These are phyloP conservation scores for Tylopilus intermedius DNA, from an alignment of 768 basidiomycete genomes.

Conservation along the genomic window DNA sequence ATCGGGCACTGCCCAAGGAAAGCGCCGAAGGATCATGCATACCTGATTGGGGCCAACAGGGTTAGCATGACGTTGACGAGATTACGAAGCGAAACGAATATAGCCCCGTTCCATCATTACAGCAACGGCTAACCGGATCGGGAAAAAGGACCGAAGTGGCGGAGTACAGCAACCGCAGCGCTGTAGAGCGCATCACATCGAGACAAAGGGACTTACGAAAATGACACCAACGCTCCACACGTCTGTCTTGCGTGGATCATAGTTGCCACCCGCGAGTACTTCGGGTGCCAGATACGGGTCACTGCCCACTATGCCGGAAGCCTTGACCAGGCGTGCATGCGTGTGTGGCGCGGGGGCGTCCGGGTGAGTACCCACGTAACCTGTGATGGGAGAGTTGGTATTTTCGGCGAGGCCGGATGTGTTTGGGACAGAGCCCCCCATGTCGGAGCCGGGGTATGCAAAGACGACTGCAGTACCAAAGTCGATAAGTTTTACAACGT, in stretches of 20 bases:
- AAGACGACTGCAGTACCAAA: slow-evolving; percentile 99
- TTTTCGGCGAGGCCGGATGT: slow-evolving; percentile 4
- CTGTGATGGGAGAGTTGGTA: slow-evolving; percentile 10
- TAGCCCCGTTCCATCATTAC: slow-evolving; percentile 2
- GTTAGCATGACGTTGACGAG: slow-evolving; percentile 12
- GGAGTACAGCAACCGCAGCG: not conserved
- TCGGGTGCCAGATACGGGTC: slow-evolving; percentile 99
- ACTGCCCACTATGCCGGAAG: slow-evolving; percentile 90
- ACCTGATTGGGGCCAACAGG: slow-evolving; percentile 16
- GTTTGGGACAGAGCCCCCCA: slow-evolving; percentile 30
- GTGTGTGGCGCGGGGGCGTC: slow-evolving; percentile 37
- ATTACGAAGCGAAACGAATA: slow-evolving; percentile 5
- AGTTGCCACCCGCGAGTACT: slow-evolving; percentile 71
- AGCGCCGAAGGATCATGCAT: slow-evolving; percentile 95
- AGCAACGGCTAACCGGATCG: not conserved
- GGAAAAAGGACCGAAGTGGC: not conserved
- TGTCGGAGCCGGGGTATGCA: slow-evolving; percentile 90
- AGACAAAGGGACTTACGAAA: slow-evolving; percentile 55
- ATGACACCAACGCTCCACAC: slow-evolving; percentile 99
- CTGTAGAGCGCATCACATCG: not conserved
- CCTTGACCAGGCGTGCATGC: slow-evolving; percentile 42
- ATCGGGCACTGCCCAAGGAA: slow-evolving; percentile 99
- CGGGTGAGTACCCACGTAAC: slow-evolving; percentile 19
- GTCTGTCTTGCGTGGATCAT: slow-evolving; percentile 96
- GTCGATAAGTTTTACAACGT: slow-evolving; percentile 97